phyloP scores from a whole-genome alignment of 352 stramenopile genomes.

The Thraustochytrium striatum region DNA sequence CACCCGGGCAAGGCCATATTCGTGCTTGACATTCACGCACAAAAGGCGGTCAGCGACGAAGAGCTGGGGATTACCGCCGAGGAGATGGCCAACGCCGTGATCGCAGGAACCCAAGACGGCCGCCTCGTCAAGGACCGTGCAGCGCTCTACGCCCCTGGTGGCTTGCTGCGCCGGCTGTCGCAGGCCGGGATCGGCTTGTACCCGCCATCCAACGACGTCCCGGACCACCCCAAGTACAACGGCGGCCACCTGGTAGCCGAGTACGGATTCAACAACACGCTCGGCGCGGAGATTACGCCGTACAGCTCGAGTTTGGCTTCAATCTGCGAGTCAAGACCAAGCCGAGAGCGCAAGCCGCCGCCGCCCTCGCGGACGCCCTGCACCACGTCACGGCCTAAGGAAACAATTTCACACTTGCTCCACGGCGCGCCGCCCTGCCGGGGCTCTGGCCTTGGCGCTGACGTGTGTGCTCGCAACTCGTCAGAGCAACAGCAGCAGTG shows the following conservation, averaged over 20 bases:
- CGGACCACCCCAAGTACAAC: slow-evolving; percentile 34
- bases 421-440: too few species aligned
- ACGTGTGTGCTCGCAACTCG: neutral
- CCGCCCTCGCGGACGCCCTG: slow-evolving; percentile 4
- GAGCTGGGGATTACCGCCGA: slow-evolving; percentile 22
- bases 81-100: slow-evolving; percentile 28
- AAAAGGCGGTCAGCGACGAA: neutral
- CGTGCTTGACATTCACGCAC: slow-evolving; percentile 25
- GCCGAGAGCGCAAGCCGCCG: neutral
- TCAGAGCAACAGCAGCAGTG: neutral
- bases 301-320: slow-evolving; percentile 43
- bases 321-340: slow-evolving; percentile 9
- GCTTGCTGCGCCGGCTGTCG: neutral
- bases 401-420: too few species aligned
- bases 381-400: neutral
- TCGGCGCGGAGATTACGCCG: neutral
- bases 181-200: neutral
- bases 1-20: slow-evolving; percentile 15
- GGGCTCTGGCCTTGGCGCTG: too few species aligned
- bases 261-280: slow-evolving; percentile 27
- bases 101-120: slow-evolving; percentile 39
- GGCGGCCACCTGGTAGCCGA: slow-evolving; percentile 24
- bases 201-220: slow-evolving; percentile 1
- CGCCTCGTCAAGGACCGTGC: neutral
- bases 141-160: neutral